These are phyloP conservation scores for Globisporangium spinosum DNA, from an alignment of 352 stramenopile species.

Conservation along the genomic window DNA sequence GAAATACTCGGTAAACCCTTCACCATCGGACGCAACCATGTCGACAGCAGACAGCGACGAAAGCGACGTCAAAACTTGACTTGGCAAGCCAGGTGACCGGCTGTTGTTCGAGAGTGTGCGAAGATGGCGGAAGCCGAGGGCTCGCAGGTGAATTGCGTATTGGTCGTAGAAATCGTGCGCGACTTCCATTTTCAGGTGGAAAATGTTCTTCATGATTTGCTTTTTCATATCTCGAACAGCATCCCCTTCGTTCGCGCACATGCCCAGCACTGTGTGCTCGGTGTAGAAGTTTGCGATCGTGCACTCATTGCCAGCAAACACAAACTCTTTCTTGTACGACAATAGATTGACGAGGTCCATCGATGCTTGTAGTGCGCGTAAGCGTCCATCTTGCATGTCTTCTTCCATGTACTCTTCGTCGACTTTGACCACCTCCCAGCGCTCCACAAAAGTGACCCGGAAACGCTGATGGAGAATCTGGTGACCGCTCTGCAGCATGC, in stretches of 20 bases:
- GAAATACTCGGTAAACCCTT: conserved; percentile 72
- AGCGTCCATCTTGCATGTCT: conserved; percentile 40
- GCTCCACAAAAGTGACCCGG: conserved; percentile 73
- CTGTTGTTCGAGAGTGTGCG: conserved; percentile 30
- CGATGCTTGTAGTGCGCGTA: conserved; percentile 55
- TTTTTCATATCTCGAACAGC: conserved; percentile 64
- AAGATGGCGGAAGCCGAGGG: conserved; percentile 64
- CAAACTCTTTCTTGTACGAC: conserved; percentile 85
- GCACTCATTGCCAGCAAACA: conserved; percentile 68
- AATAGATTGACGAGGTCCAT: conserved; percentile 85
- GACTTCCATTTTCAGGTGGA: conserved; percentile 64
- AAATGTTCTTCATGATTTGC: conserved; percentile 68
- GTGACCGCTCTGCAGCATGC: conserved; percentile 59
- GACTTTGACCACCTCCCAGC: conserved; percentile 59
- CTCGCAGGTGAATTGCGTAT: conserved; percentile 55
- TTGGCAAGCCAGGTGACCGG: conserved; percentile 9
- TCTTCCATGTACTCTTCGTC: conserved; percentile 46
- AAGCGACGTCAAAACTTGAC: conserved; percentile 1
- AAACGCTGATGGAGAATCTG: conserved; percentile 65
- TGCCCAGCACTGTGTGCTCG: conserved; percentile 69
- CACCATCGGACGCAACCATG: conserved; percentile 29
- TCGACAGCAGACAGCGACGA: conserved; percentile 29
- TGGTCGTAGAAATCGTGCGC: conserved; percentile 68
- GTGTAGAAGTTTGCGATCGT: conserved; percentile 73
- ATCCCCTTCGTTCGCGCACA: conserved; percentile 58